phyloP scores from a whole-genome alignment of 306 rosid species.

The Prunus mira region DNA sequence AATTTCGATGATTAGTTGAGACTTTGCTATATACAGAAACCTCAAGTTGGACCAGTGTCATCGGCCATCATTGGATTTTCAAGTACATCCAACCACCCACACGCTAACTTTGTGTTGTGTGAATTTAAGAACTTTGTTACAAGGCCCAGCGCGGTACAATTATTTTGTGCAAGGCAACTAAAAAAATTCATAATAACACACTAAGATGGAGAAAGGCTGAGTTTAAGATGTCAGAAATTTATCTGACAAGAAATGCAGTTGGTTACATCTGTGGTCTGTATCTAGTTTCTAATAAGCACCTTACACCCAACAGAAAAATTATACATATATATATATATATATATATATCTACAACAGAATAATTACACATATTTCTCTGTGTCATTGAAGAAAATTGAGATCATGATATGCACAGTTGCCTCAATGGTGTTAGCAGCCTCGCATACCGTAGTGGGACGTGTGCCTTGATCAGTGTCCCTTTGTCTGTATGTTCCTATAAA shows the following conservation, averaged over 20 bases:
- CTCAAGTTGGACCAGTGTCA: background rate
- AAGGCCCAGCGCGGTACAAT: background rate
- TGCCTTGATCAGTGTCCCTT: constrained; percentile 83
- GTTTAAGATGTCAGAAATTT: background rate
- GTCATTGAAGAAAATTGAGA: constrained; percentile 23
- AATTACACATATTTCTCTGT: background rate
- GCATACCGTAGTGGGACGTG: constrained; percentile 93
- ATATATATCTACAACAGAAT: constrained; percentile 13
- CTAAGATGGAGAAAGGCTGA: background rate
- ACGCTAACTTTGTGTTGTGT: background rate
- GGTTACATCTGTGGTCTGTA: background rate
- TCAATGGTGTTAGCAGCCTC: constrained; percentile 89
- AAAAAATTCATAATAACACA: too few species aligned
- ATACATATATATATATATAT: constrained; percentile 16
- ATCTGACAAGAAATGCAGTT: background rate
- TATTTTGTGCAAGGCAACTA: background rate
- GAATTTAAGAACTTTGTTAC: background rate
- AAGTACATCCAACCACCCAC: background rate
- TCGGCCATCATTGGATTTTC: background rate
- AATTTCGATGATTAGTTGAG: background rate
- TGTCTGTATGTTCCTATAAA: constrained; percentile 71
- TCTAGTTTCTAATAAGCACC: background rate
- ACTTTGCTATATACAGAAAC: background rate
- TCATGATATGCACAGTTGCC: constrained; percentile 64
- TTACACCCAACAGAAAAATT: background rate